Conservation (phyloP, 352 stramenopile species). For the Peronospora belbahrii region DNA sequence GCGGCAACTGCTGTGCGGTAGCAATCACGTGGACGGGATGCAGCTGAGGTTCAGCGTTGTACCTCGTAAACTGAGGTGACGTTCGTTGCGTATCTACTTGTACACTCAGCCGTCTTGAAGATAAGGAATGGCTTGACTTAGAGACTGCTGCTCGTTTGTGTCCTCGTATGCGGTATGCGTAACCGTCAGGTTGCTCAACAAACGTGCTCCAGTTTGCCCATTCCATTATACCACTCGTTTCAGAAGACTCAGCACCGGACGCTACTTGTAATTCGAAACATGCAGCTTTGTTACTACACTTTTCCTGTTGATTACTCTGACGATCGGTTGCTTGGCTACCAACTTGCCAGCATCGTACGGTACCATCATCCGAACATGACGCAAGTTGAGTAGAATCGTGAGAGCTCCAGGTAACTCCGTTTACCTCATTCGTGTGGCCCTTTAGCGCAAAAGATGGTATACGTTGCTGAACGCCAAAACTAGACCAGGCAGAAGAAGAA, state of each 20-base stretch:
- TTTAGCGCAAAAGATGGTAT: conserved; percentile 42
- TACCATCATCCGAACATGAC: conserved; percentile 62
- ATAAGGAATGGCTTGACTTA: conserved; percentile 1
- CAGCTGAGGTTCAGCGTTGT: conserved; percentile 16
- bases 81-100: not conserved
- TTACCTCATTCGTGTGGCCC: conserved; percentile 54
- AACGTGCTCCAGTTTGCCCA: conserved; percentile 35
- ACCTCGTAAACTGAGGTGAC: conserved; percentile 23
- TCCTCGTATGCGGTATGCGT: conserved; percentile 22
- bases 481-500: not conserved
- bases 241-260: not conserved
- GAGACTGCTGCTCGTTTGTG: conserved; percentile 1
- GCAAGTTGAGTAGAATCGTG: conserved; percentile 45
- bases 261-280: conserved; percentile 15
- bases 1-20: conserved; percentile 5
- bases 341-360: conserved; percentile 38
- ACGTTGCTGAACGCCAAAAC: conserved; percentile 5
- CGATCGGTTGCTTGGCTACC: conserved; percentile 3
- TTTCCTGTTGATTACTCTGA: not conserved
- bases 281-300: not conserved
- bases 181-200: conserved; percentile 23
- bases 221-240: conserved; percentile 2
- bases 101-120: conserved; percentile 6
- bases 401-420: conserved; percentile 50
- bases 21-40: conserved; percentile 14